These are phyloP conservation scores for Pythium aristosporum DNA, from an alignment of 352 stramenopile genomes.

Conservation along the genomic window DNA sequence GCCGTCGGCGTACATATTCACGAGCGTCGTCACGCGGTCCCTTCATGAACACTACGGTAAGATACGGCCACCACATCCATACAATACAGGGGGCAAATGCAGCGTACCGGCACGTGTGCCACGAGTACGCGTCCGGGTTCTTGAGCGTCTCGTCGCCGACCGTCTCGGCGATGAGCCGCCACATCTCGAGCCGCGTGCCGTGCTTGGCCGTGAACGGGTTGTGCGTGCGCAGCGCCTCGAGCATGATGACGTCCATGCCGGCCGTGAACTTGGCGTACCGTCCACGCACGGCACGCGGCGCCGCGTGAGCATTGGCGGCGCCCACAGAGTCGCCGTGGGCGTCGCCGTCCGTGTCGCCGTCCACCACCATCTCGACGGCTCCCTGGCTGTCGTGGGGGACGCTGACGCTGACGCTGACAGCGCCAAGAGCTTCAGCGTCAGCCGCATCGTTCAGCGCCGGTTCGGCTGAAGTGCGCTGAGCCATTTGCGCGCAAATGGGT, in stretches of 20 bases:
- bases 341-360: slow-evolving; percentile 13
- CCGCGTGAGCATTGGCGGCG: background rate
- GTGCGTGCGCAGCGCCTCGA: slow-evolving; percentile 65
- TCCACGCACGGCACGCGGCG: slow-evolving; percentile 36
- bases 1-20: slow-evolving; percentile 77
- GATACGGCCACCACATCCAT: slow-evolving; percentile 4
- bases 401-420: background rate
- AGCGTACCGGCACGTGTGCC: slow-evolving; percentile 77
- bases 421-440: background rate
- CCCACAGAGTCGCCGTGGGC: background rate
- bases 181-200: slow-evolving; percentile 81
- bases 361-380: slow-evolving; percentile 1
- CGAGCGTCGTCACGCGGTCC: slow-evolving; percentile 70
- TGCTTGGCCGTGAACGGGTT: slow-evolving; percentile 84
- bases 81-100: background rate
- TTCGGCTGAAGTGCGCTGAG: background rate
- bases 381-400: background rate
- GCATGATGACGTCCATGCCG: slow-evolving; percentile 73
- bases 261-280: slow-evolving; percentile 83
- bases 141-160: slow-evolving; percentile 63
- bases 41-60: slow-evolving; percentile 21
- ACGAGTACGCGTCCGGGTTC: slow-evolving; percentile 71
- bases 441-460: background rate
- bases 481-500: slow-evolving; percentile 11
- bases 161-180: slow-evolving; percentile 65